Evolutionary conservation across 352 stramenopile genomes (phyloP), one percentile per base, ranked within the genome.

Genomic region (Phytophthora chlamydospora): DNA sequence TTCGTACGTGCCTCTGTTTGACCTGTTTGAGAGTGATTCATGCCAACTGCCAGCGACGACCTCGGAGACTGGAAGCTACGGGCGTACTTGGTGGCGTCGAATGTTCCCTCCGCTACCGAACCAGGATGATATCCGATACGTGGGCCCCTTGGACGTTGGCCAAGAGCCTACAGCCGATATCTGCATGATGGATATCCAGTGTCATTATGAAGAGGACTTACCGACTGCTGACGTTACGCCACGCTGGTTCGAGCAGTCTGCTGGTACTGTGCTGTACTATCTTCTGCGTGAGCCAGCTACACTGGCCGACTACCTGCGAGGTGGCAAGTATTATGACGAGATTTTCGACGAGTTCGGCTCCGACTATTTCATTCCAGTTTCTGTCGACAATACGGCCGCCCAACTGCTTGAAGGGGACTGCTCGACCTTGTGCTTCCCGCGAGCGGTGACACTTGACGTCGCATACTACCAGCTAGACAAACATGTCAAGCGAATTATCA

Each of bases 331-430:
- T 50, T 95, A 95, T 44, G 80, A 92, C 44, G 74, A 85, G 4
- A 62, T 97, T 34, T 49, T 83, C 13, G 57, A 49, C 1, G 35
- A 58, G 8, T 58, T 77, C 13, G 91, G 84, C 1, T 85, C 88
- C 13, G 95, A 99, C 75, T 95, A 91, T 32, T 98, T 99, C 55
- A 97, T 99, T 49, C 89, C 94, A 16, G 93, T 99, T 12, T 93
- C 78, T 2, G 88, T 99, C 2, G 81, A 98, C 54, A 93, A 93
- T 62, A 71, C 65, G 9, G 89, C 91, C 2, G 76, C 89, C 14
- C 63, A 84, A 4, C 66, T 82, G 13, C 65, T 97, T 8, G 76
- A 88, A 52, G 91, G 84, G 7, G 96, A 94, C 19, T 99, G 97
- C 75, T 84, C 78, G n/a, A 82, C 69, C 2, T 54, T 87, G 16